phyloP scores from a whole-genome alignment of 2,329 filamentous ascomycete genomes.

The Fusarium sp. region DNA sequence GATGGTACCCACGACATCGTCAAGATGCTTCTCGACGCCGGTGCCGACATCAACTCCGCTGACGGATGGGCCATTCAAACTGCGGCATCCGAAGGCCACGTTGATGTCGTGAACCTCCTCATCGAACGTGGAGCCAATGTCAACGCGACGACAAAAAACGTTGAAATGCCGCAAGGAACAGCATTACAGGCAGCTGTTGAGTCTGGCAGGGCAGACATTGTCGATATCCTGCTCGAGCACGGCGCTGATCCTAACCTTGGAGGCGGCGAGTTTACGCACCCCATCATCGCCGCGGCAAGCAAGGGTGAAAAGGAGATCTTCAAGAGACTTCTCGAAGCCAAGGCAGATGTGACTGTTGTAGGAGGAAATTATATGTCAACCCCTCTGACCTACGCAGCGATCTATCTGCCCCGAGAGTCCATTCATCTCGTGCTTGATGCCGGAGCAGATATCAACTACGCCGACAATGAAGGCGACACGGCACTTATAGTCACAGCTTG shows the following conservation, averaged over 20 bases:
- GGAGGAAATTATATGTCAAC: constrained; percentile 53
- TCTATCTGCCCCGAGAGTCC: constrained; percentile 51
- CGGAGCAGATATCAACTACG: constrained; percentile 56
- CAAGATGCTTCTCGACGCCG: constrained; percentile 51
- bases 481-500: constrained; percentile 56
- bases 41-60: constrained; percentile 53
- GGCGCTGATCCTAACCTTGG: constrained; percentile 56
- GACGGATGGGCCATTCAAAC: constrained; percentile 57
- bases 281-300: constrained; percentile 55
- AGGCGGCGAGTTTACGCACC: constrained; percentile 51
- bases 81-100: constrained; percentile 54
- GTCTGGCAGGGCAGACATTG: constrained; percentile 53
- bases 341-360: constrained; percentile 54
- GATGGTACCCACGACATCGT: constrained; percentile 53
- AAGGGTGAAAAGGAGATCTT: constrained; percentile 54
- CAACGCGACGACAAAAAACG: constrained; percentile 49
- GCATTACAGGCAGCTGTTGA: constrained; percentile 58
- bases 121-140: constrained; percentile 53
- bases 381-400: constrained; percentile 56
- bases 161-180: constrained; percentile 52
- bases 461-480: constrained; percentile 54
- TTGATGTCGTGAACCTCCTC: constrained; percentile 53
- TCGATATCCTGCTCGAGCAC: constrained; percentile 54
- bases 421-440: constrained; percentile 53
- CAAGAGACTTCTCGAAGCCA: constrained; percentile 52